Base-by-base conservation (phyloP, 2,329 filamentous ascomycete species). In the Fulvia fulva region DNA sequence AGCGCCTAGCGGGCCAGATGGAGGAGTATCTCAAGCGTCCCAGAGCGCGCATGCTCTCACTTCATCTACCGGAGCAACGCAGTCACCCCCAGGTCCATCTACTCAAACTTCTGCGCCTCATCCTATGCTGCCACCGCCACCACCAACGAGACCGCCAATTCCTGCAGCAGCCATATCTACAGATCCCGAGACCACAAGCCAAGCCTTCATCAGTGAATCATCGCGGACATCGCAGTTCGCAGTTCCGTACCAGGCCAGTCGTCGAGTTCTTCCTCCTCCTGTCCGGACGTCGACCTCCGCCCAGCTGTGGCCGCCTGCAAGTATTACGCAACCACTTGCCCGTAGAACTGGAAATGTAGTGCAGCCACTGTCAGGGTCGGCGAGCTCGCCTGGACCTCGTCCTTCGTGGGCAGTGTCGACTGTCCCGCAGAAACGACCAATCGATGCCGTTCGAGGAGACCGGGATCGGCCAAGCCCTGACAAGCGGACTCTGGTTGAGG, bases 231-330 rank as follows among this genome's bases (percentile, higher is more conserved):
- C 16, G 11, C 49, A 47, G 22, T 21, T 41, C 26, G 34, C 37
- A 14, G 19, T 43, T 37, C 32, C 34, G 22, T 32, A 22, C 4
- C 21, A 43, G 25, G 22, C 34, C 30, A 47, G 47, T 7, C 4
- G 14, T 30, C 16, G 47, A 45, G 32, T 45, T 44, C 9, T 16
- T 52, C 25, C 26, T 51, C 28, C 23, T 22, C 23, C n/a, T 12
- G 9, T 30, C 23, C 16, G 26, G 9, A n/a, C 23, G 32, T 52
- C 53, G 1, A 49, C 19, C 53, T 16, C n/a, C 26, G 19, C 30
- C 23, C 55, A 53, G 37, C 16, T 32, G 9, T 57, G 55, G 47
- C 55, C 47, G 37, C 55, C 53, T 21, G 25, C 37, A 12, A 57
- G 55, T 25, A 34, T 52, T 14, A 52, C 47, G 21, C 55, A 51